These are phyloP conservation scores for Sapria himalayana DNA, from an alignment of 345 rosid species.

Conservation along the genomic window DNA sequence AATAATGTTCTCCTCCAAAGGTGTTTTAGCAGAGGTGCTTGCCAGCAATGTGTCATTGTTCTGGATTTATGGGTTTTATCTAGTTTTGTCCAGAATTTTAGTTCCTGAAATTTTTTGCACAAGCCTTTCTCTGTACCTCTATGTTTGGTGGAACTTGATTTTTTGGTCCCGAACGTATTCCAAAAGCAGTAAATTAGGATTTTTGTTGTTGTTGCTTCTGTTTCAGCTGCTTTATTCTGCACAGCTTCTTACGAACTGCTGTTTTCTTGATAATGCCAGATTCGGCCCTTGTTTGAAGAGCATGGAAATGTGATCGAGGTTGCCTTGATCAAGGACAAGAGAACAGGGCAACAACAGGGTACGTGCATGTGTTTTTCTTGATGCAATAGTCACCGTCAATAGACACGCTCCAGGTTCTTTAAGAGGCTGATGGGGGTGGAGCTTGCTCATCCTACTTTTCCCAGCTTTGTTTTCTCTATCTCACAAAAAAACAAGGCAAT, in stretches of 20 bases:
- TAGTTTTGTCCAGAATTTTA: too few relatives aligned
- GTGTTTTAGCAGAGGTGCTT: too few relatives aligned
- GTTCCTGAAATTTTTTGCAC: too few relatives aligned
- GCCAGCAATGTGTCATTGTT: too few relatives aligned
- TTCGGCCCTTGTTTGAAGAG: constrained; percentile 65
- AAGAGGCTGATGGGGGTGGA: constrained; percentile 90
- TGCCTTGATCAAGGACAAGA: constrained; percentile 86
- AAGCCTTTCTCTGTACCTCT: too few relatives aligned
- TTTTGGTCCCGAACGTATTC: too few relatives aligned
- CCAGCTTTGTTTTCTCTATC: constrained; percentile 52
- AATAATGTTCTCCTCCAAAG: too few relatives aligned
- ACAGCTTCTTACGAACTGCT: neutral
- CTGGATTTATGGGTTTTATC: too few relatives aligned
- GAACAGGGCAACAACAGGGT: constrained; percentile 97
- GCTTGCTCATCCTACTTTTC: constrained; percentile 54
- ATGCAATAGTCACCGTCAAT: constrained; percentile 21
- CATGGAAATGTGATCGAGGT: constrained; percentile 89
- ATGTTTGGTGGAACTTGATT: too few relatives aligned
- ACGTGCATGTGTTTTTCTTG: constrained; percentile 19
- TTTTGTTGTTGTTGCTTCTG: neutral
- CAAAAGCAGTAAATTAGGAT: too few relatives aligned
- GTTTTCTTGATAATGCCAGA: constrained; percentile 26
- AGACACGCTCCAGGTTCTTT: constrained; percentile 53
- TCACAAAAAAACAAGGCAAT: constrained; percentile 38
- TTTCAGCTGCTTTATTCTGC: neutral